Evolutionary conservation across 176 grass and related monocot species (phyloP).

Genomic region (Oryza nivara): DNA sequence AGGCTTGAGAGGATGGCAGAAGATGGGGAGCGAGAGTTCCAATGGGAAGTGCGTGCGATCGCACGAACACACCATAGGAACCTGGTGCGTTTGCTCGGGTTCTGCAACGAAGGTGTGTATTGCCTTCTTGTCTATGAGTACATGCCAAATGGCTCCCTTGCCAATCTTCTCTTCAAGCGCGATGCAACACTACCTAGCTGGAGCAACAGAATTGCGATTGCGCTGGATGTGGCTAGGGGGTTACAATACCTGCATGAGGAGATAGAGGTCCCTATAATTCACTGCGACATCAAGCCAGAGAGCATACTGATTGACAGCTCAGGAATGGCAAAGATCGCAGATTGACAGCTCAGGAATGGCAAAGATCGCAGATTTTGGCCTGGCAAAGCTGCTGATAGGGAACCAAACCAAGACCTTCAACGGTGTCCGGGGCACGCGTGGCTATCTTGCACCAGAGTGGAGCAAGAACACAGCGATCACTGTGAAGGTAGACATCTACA

Average conservation of each 20-base stretch:
- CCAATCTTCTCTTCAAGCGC: too few species aligned
- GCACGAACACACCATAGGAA: slow-evolving; percentile 58
- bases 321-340: too few species aligned
- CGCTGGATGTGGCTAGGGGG: slow-evolving; percentile 44
- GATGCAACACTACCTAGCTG: background rate
- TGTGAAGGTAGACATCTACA: slow-evolving; percentile 57
- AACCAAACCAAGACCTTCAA: slow-evolving; percentile 59
- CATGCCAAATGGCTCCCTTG: too few species aligned
- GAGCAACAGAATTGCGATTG: slow-evolving; percentile 46
- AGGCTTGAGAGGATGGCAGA: slow-evolving; percentile 54
- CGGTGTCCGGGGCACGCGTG: slow-evolving; percentile 51
- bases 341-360: slow-evolving; percentile 9
- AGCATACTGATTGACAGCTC: slow-evolving; percentile 55
- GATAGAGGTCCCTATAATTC: slow-evolving; percentile 49
- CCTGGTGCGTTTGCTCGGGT: background rate
- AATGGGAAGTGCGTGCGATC: slow-evolving; percentile 44
- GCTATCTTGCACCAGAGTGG: slow-evolving; percentile 66
- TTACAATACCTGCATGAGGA: slow-evolving; percentile 58
- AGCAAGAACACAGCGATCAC: slow-evolving; percentile 54
- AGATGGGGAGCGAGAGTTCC: slow-evolving; percentile 52
- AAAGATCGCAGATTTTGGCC: slow-evolving; percentile 63
- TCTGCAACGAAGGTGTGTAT: too few species aligned
- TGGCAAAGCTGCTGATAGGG: slow-evolving; percentile 51
- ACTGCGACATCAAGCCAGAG: slow-evolving; percentile 70
- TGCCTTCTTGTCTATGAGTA: too few species aligned